Conservation (phyloP, 2,329 filamentous ascomycete genomes). For the Cladobotryum protrusum region DNA sequence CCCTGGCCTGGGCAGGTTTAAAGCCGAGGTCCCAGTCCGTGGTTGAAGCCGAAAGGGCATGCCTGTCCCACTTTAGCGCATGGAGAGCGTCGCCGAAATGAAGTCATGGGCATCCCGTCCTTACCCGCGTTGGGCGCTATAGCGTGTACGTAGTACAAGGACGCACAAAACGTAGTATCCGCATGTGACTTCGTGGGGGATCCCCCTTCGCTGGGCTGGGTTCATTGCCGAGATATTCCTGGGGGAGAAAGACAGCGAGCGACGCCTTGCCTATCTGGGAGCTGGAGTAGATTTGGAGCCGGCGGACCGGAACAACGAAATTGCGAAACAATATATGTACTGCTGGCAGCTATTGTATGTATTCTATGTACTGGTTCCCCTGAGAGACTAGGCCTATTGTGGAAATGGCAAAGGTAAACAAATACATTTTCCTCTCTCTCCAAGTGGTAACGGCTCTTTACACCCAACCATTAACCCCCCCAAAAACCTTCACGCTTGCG, state of each 20-base stretch:
- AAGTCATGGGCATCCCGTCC: constrained; percentile 15
- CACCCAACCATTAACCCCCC: background rate
- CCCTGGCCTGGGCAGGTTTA: constrained; percentile 5
- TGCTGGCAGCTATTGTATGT: too few relatives aligned
- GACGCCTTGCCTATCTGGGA: too few relatives aligned
- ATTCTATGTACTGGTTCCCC: background rate
- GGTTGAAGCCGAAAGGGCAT: constrained; percentile 4
- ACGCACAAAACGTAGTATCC: constrained; percentile 11
- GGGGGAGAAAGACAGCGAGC: too few relatives aligned
- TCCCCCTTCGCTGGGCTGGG: too few relatives aligned
- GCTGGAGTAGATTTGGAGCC: background rate
- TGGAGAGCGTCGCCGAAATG: constrained; percentile 14
- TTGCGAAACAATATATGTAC: background rate
- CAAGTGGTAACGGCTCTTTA: constrained; percentile 1
- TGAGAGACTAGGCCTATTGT: background rate
- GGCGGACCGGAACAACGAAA: constrained; percentile 6
- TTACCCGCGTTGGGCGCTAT: background rate
- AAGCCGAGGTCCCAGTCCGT: constrained; percentile 9
- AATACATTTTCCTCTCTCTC: constrained; percentile 2
- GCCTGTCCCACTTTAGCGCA: constrained; percentile 8
- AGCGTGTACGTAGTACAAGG: constrained; percentile 4
- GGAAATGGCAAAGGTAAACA: background rate
- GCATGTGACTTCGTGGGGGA: constrained; percentile 22
- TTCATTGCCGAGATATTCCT: too few relatives aligned
- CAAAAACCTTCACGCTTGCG: constrained; percentile 4